These are phyloP conservation scores for Parastagonospora avenae DNA, from an alignment of 2,329 filamentous ascomycete genomes.

Conservation along the genomic window DNA sequence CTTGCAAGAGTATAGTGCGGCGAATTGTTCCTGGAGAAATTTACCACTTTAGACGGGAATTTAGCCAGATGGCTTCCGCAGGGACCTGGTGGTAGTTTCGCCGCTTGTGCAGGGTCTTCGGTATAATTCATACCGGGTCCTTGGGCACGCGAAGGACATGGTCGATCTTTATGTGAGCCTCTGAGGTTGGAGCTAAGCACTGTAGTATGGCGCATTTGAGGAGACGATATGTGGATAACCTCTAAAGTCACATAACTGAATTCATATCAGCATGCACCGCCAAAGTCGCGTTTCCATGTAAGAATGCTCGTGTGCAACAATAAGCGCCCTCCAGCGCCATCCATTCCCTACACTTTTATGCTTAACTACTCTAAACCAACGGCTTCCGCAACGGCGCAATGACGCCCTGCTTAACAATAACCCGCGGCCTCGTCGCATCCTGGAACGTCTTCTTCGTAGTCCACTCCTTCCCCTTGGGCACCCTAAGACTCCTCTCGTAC, in stretches of 20 bases:
- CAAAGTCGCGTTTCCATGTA: too few relatives aligned
- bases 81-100: not conserved
- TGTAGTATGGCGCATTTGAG: too few relatives aligned
- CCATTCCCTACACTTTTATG: not conserved
- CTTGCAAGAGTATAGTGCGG: not conserved
- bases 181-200: too few relatives aligned
- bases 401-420: conserved; percentile 92
- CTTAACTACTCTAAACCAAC: conserved; percentile 41
- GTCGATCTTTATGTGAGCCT: too few relatives aligned
- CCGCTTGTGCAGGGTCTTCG: not conserved
- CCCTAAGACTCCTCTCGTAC: conserved; percentile 84
- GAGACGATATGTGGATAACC: too few relatives aligned
- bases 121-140: not conserved
- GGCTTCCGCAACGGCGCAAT: conserved; percentile 89
- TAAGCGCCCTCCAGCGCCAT: too few relatives aligned
- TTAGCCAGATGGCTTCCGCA: not conserved
- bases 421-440: conserved; percentile 82
- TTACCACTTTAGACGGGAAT: not conserved
- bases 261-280: too few relatives aligned
- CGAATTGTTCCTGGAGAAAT: not conserved
- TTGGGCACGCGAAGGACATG: too few relatives aligned
- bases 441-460: conserved; percentile 95
- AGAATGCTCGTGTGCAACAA: too few relatives aligned
- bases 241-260: too few relatives aligned
- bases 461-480: conserved; percentile 94